Percentiles rank a stretch among this genome's conserved stretches.
Evolutionary conservation across 768 basidiomycete genomes (phyloP).

Genomic region (Leccinum variicolor): DNA sequence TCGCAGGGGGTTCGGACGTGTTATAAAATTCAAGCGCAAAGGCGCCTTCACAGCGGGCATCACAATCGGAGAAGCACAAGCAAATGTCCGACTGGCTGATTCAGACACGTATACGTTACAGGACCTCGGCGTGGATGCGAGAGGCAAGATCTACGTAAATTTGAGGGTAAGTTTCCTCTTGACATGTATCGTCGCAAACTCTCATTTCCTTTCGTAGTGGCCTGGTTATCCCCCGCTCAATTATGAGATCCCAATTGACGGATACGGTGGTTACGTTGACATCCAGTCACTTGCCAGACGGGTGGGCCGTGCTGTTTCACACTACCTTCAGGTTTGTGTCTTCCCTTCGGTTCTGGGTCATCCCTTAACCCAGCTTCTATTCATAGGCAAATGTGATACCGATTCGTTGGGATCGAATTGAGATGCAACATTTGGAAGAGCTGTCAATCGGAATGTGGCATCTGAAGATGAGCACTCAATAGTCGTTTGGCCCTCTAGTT

Average conservation of each 20-base stretch:
- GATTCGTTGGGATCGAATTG: slow-evolving; percentile 63
- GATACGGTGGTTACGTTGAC: slow-evolving; percentile 61
- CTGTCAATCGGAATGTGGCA: slow-evolving; percentile 68
- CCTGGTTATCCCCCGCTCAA: slow-evolving; percentile 65
- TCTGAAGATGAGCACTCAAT: slow-evolving; percentile 47
- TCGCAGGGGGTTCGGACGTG: slow-evolving; percentile 45
- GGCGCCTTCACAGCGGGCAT: slow-evolving; percentile 63
- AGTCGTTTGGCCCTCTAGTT: slow-evolving; percentile 8
- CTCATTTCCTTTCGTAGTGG: slow-evolving; percentile 46
- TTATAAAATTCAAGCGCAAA: slow-evolving; percentile 74
- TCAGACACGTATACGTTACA: slow-evolving; percentile 60
- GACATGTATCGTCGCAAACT: background rate
- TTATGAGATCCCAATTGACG: slow-evolving; percentile 71
- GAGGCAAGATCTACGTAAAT: slow-evolving; percentile 58
- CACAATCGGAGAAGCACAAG: slow-evolving; percentile 66
- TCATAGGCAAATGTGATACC: slow-evolving; percentile 65
- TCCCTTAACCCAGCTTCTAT: slow-evolving; percentile 11
- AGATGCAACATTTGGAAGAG: slow-evolving; percentile 71
- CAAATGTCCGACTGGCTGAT: slow-evolving; percentile 56
- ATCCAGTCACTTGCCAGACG: slow-evolving; percentile 66
- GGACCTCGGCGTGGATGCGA: slow-evolving; percentile 61
- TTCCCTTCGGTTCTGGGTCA: slow-evolving; percentile 1
- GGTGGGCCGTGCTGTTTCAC: slow-evolving; percentile 66
- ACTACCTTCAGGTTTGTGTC: slow-evolving; percentile 62
- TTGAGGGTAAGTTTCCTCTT: slow-evolving; percentile 48